Evolutionary conservation across 2,329 filamentous ascomycete genomes (phyloP).

Genomic region (Diaporthe sp.): DNA sequence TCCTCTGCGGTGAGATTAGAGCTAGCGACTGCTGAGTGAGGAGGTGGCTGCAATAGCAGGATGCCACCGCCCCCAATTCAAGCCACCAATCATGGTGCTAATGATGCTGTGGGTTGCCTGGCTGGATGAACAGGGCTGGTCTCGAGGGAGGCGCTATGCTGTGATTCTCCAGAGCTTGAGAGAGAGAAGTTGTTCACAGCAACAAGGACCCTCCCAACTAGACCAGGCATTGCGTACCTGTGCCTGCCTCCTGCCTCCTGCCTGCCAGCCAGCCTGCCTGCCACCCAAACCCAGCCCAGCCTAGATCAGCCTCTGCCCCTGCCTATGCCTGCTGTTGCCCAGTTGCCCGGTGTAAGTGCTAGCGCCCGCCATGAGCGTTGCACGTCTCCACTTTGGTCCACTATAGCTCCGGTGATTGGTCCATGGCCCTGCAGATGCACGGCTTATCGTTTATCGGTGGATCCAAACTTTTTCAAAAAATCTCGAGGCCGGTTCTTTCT

Average conservation of each 20-base stretch:
- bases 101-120: background rate
- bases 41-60: slow-evolving; percentile 4
- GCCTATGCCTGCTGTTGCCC: slow-evolving; percentile 21
- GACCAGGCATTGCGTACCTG: background rate
- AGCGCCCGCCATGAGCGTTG: slow-evolving; percentile 19
- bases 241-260: background rate
- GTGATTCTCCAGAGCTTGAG: background rate
- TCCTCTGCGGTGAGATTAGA: background rate
- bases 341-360: slow-evolving; percentile 28
- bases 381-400: slow-evolving; percentile 14
- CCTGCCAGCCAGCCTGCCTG: background rate
- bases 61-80: background rate
- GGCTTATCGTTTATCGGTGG: slow-evolving; percentile 36
- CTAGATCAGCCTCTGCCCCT: background rate
- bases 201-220: background rate
- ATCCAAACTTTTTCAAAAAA: slow-evolving; percentile 42
- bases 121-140: no score
- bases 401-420: slow-evolving; percentile 23
- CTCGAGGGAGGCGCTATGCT: background rate
- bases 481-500: slow-evolving; percentile 37
- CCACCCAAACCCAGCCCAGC: background rate
- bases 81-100: slow-evolving; percentile 1
- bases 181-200: background rate
- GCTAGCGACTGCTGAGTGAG: background rate
- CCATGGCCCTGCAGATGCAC: background rate